Evolutionary conservation across 192 early-diverging fungal genomes (phyloP).

Genomic region (Endogone sp.): DNA sequence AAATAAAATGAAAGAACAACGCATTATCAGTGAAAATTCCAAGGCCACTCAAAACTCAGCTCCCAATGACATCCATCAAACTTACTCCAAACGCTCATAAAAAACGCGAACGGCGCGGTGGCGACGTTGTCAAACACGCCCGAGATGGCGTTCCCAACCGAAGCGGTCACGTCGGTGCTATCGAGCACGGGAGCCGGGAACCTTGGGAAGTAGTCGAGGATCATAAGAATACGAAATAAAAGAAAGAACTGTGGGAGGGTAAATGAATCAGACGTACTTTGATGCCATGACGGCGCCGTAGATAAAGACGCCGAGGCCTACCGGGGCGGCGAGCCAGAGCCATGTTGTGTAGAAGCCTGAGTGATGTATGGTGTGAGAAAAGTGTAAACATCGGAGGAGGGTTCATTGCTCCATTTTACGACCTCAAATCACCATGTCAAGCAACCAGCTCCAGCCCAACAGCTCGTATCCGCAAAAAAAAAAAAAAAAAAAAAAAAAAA

Average conservation of each 20-base stretch:
- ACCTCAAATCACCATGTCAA: too few species aligned
- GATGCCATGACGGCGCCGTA: conserved; percentile 37
- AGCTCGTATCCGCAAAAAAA: too few species aligned
- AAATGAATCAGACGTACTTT: conserved; percentile 9
- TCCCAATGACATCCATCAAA: too few species aligned
- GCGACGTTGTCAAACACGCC: conserved; percentile 57
- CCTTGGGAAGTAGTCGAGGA: neutral
- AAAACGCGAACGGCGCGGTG: conserved; percentile 52
- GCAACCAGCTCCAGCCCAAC: too few species aligned
- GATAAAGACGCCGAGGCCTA: conserved; percentile 46
- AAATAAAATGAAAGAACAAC: too few species aligned
- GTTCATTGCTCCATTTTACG: too few species aligned
- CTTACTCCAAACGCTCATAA: conserved; percentile 58
- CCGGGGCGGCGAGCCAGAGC: conserved; percentile 40
- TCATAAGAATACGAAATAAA: neutral
- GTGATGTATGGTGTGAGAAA: conserved; percentile 1
- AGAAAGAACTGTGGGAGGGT: neutral
- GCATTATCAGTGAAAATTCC: too few species aligned
- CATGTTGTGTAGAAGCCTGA: conserved; percentile 59
- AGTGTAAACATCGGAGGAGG: neutral
- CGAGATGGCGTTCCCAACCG: conserved; percentile 23
- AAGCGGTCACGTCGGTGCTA: conserved; percentile 21
- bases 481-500: too few species aligned
- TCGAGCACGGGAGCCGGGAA: neutral
- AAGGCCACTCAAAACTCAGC: too few species aligned